Base-by-base conservation (phyloP, 306 rosid genomes). In the Quercus rubra region DNA sequence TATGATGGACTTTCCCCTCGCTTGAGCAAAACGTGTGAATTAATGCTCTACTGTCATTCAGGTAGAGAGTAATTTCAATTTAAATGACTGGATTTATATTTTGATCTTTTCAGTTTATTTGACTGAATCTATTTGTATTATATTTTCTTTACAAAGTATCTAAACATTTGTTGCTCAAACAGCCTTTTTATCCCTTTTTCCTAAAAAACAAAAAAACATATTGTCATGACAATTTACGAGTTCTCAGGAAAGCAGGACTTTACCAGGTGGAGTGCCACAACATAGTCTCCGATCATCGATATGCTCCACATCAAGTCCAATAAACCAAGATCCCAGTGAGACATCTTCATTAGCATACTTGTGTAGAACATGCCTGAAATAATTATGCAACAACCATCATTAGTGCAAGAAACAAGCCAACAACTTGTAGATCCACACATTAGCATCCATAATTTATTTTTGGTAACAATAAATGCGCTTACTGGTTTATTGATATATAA, bases 251-350 rank as follows among this genome's bases (percentile, higher is more conserved):
- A 18, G 17, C 4, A 35, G 28, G 52, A 74, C 73, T 75, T 80
- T 83, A 96, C 99, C 99, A 18, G 99, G 99, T 73, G 97, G 98
- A 51, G 98, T 96, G 76, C 99, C 97, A 64, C 98, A 96, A 68
- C 99, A 96, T 46, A 96, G 88, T 81, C 98, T 87, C 58, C 99
- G 82, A 77, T 96, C 99, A 76, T 96, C 98, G 13, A 96, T 90
- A 81, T 96, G 98, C 77, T 93, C 91, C 70, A 67, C 97, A 78
- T 96, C 98, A 57, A 96, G 94, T 78, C 99, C 99, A 69, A 96
- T 90, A 70, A 96, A 96, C 99, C 98, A 96, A 78, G 99, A 86
- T 82, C 99, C 98, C 73, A 93, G 82, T 6, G 99, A 91, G 33
- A 96, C 98, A 78, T 96, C 99, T 89, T 96, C 99, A 20, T 96